A percentile compares a stretch with the other conserved stretches of the same genome.
phyloP scores from a whole-genome alignment of 495 filamentous ascomycete species.

The Daldinia grandis region DNA sequence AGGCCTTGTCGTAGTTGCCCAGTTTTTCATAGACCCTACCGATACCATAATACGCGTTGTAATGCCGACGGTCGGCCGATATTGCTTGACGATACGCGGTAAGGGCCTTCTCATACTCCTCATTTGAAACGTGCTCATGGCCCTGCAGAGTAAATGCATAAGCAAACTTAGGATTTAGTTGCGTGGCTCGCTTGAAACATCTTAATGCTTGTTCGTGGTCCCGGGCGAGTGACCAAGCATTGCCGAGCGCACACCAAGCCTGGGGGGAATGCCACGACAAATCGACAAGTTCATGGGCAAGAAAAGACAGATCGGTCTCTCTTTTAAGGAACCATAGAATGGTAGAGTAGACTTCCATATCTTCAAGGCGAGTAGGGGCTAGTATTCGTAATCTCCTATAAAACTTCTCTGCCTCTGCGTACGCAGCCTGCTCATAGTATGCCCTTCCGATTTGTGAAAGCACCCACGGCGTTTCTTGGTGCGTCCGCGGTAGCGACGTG shows the following conservation, averaged over 20 bases:
- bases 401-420: constrained; percentile 83
- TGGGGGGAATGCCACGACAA: constrained; percentile 86
- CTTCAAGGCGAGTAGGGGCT: constrained; percentile 80
- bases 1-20: constrained; percentile 89
- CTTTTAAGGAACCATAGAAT: constrained; percentile 96
- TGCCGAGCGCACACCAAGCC: constrained; percentile 95
- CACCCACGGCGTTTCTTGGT: constrained; percentile 96
- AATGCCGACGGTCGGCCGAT: constrained; percentile 85
- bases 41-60: constrained; percentile 97
- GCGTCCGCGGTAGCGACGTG: constrained; percentile 70
- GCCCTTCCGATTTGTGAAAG: constrained; percentile 87
- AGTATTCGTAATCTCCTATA: constrained; percentile 79
- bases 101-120: constrained; percentile 95
- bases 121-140: constrained; percentile 95
- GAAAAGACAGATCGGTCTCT: constrained; percentile 88
- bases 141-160: constrained; percentile 96
- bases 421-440: constrained; percentile 86
- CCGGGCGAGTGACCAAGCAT: constrained; percentile 92
- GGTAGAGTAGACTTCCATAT: constrained; percentile 98
- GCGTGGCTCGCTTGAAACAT: constrained; percentile 94
- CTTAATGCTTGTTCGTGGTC: constrained; percentile 94
- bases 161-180: constrained; percentile 87
- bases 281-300: constrained; percentile 89
- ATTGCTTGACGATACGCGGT: constrained; percentile 84
- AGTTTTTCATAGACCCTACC: constrained; percentile 93